phyloP scores from a whole-genome alignment of 139 green algal genomes.

The Tetratostichococcus sp. region DNA sequence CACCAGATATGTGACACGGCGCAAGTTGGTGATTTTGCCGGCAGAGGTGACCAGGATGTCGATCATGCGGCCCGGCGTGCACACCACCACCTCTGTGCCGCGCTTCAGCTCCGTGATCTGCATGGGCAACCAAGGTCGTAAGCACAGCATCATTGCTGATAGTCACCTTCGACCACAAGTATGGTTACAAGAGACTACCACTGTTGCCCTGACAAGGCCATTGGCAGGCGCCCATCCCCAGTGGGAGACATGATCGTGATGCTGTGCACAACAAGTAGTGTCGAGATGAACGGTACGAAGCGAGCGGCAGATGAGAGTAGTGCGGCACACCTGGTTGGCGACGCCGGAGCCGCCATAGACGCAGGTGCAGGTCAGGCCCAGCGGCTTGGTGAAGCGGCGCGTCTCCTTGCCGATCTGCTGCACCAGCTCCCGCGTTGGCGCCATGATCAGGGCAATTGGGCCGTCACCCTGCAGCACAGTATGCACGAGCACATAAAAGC shows the following conservation, averaged over 20 bases:
- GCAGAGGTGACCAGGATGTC: constrained; percentile 86
- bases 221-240: too few relatives aligned
- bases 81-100: constrained; percentile 82
- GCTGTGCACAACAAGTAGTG: too few relatives aligned
- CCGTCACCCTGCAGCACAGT: constrained; percentile 67
- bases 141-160: too few relatives aligned
- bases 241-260: too few relatives aligned
- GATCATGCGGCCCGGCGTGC: constrained; percentile 97
- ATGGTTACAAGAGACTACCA: too few relatives aligned
- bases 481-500: background rate
- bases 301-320: too few relatives aligned
- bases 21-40: constrained; percentile 94
- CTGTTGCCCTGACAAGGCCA: too few relatives aligned
- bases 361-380: constrained; percentile 60
- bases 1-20: constrained; percentile 90
- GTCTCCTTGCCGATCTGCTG: constrained; percentile 82
- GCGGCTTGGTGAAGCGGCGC: constrained; percentile 57
- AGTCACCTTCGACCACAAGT: too few relatives aligned
- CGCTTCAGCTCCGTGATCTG: constrained; percentile 87
- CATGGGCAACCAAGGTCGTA: too few relatives aligned
- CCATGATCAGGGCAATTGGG: constrained; percentile 88
- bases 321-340: constrained; percentile 80
- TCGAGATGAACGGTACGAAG: too few relatives aligned
- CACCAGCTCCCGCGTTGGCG: constrained; percentile 93
- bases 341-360: constrained; percentile 92